Base-by-base conservation (phyloP, 2,329 filamentous ascomycete genomes). In the Colletotrichum zoysiae region DNA sequence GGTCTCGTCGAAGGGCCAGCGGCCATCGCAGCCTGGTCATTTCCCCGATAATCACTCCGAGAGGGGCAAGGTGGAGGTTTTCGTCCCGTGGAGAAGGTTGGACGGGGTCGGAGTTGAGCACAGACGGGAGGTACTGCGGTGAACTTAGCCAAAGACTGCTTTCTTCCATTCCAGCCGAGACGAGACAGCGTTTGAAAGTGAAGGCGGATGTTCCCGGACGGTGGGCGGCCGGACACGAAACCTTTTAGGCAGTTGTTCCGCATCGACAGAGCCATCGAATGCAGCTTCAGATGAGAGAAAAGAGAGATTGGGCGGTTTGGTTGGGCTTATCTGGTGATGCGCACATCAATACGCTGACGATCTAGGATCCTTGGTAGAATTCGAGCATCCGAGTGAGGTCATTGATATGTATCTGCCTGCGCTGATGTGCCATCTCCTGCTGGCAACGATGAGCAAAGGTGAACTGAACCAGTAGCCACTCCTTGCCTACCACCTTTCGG, bases 41-140 rank as follows among this genome's bases (percentile, higher is more conserved):
- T 65, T 70, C 53, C 60, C 70, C 66, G 70, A 70, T 42, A 61
- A 65, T 61, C 70, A 59, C 56, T 72, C 59, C 65, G 59, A 72
- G 56, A 57, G 48, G 56, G 56, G 70, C 65, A 7, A 16, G 50
- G 38, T 42, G 20, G 44, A 35, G 58, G 46, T 42, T 70, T 60
- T 71, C 26, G 55, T 69, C 40, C 60, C 55, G 33, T 51, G 51
- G 68, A 56, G 33, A 55, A 50, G 48, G 67, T 33, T 23, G 50
- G 59, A 55, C 65, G 69, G 65, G 69, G 58, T 63, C 58, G 48
- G 35, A 5, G 23, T 51, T 33, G 35, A 68, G 69, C 53, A 64
- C 60, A 42, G 56, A 67, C 48, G 50, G 46, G 63, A 55, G 35
- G 30, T 3, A 30, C 30, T 18, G 38, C 26, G 44, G 33, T 23